These are phyloP conservation scores for Backusella tarrabulga DNA, from an alignment of 192 early-diverging fungal genomes.

Conservation along the genomic window DNA sequence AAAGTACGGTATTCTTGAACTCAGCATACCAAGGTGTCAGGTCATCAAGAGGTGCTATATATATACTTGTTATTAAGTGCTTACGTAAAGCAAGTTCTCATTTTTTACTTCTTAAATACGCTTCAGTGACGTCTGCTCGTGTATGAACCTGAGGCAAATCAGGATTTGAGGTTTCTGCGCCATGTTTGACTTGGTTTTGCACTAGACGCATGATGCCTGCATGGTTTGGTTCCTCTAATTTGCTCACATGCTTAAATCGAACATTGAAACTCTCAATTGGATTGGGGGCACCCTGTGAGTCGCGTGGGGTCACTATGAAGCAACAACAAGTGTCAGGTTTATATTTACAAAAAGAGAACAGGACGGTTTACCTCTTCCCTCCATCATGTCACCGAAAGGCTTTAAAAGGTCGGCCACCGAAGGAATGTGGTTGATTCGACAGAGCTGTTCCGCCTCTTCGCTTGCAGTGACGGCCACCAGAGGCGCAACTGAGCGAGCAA, in stretches of 20 bases:
- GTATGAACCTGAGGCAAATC: constrained; percentile 1
- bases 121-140: constrained; percentile 47
- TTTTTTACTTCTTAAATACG: constrained; percentile 46
- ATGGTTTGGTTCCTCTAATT: constrained; percentile 54
- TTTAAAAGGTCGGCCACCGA: constrained; percentile 59
- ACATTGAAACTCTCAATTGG: constrained; percentile 63
- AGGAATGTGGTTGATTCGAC: constrained; percentile 55
- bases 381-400: constrained; percentile 70
- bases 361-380: constrained; percentile 50
- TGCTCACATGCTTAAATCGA: constrained; percentile 57
- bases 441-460: constrained; percentile 59
- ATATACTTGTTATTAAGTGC: not conserved
- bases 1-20: constrained; percentile 66
- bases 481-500: constrained; percentile 57
- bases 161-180: constrained; percentile 10
- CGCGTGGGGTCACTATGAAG: constrained; percentile 51
- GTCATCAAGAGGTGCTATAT: constrained; percentile 45
- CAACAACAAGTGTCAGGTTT: no score
- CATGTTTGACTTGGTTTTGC: constrained; percentile 43
- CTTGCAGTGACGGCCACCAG: constrained; percentile 65
- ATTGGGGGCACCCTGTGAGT: constrained; percentile 58
- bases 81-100: not conserved
- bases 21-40: constrained; percentile 84
- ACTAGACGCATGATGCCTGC: constrained; percentile 46
- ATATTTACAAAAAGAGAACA: no score